Percentiles rank a stretch among this genome's conserved stretches.
Conservation (phyloP, 2,329 filamentous ascomycete species). For the Fusarium sp. region DNA sequence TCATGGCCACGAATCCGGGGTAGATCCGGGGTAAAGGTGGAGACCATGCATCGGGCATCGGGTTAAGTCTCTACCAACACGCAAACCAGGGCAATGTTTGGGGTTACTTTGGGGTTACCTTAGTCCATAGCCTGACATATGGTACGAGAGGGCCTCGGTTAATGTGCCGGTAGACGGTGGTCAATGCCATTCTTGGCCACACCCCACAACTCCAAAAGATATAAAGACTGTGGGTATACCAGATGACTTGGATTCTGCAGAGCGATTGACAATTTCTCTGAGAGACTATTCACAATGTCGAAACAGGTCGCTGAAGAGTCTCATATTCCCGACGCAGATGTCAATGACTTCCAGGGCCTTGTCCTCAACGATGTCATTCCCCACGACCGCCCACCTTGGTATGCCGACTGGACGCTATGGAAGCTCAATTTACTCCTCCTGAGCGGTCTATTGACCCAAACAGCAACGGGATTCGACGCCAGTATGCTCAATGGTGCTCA, state of each 20-base stretch:
- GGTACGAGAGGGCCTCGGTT: conserved; percentile 26
- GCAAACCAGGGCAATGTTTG: background rate
- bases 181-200: background rate
- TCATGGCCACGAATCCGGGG: conserved; percentile 21
- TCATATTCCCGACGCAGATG: conserved; percentile 25
- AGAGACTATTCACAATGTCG: conserved; percentile 8
- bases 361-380: conserved; percentile 47
- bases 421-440: conserved; percentile 54
- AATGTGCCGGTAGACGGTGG: conserved; percentile 9
- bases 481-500: conserved; percentile 55
- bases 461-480: conserved; percentile 53
- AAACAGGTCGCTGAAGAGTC: conserved; percentile 29
- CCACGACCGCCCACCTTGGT: conserved; percentile 44
- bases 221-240: conserved; percentile 31
- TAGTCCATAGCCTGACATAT: background rate
- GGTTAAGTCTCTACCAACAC: background rate
- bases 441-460: conserved; percentile 52
- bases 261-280: background rate
- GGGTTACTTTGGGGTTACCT: background rate
- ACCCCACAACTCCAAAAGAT: conserved; percentile 21
- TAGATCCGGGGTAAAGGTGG: conserved; percentile 40
- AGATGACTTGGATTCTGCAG: background rate
- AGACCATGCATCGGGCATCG: conserved; percentile 35
- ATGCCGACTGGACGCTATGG: conserved; percentile 41
- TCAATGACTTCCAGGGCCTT: conserved; percentile 44